Conservation (phyloP, 441 rosid genomes). For the Viola pubescens region DNA sequence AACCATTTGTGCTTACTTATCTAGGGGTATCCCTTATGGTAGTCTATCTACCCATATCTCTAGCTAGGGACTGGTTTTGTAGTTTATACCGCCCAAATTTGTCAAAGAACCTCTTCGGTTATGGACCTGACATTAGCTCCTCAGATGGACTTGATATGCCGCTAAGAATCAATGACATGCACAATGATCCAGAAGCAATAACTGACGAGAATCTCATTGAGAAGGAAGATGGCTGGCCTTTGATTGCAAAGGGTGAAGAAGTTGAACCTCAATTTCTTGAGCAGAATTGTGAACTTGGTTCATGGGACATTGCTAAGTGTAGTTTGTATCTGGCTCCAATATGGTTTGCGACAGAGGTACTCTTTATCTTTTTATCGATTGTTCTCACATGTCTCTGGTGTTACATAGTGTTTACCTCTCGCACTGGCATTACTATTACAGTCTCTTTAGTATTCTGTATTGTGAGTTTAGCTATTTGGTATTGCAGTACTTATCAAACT, state of each 20-base stretch:
- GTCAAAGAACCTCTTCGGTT: constrained; percentile 8
- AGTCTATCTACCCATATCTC: constrained; percentile 39
- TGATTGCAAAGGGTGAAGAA: constrained; percentile 24
- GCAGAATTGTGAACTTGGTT: constrained; percentile 15
- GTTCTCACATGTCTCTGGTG: neutral
- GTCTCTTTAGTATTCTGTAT: neutral
- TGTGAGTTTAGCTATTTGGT: constrained; percentile 13
- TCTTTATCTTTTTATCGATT: neutral
- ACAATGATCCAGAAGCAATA: constrained; percentile 15
- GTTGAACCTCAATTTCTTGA: constrained; percentile 19
- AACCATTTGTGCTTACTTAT: constrained; percentile 54
- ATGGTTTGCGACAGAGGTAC: constrained; percentile 61
- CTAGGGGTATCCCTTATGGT: constrained; percentile 62
- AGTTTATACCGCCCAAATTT: constrained; percentile 14
- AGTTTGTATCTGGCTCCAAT: constrained; percentile 52
- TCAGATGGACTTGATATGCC: constrained; percentile 32
- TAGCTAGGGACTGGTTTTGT: constrained; percentile 37
- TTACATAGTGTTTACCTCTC: too few relatives aligned
- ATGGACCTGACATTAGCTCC: constrained; percentile 6
- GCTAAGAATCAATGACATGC: constrained; percentile 27
- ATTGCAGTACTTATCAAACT: constrained; percentile 49
- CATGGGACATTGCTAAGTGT: constrained; percentile 37
- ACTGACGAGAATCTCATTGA: constrained; percentile 30
- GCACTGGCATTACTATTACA: too few relatives aligned
- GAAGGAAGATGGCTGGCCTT: constrained; percentile 41